Conservation (phyloP, 2,329 filamentous ascomycete species). For the Alternaria conjuncta region DNA sequence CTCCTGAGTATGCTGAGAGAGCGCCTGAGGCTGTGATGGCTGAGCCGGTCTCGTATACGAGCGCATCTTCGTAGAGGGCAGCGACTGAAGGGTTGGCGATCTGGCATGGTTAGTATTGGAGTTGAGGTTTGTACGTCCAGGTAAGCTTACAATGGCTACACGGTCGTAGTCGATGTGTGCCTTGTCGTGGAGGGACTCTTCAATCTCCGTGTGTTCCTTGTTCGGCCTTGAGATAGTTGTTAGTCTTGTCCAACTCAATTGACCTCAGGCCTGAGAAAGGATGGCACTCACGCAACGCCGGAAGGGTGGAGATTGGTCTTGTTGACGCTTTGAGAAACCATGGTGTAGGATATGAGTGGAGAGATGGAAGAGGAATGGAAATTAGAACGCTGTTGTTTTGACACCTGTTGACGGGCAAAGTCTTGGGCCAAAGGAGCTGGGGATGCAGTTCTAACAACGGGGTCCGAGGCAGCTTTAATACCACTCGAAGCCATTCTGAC, state of each 20-base stretch:
- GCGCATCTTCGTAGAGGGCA: slow-evolving; percentile 97
- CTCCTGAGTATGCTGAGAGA: slow-evolving; percentile 94
- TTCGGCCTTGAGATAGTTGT: slow-evolving; percentile 65
- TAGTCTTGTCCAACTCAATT: slow-evolving; percentile 16
- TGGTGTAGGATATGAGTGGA: slow-evolving; percentile 36
- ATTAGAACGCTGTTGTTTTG: slow-evolving; percentile 64
- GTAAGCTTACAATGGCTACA: slow-evolving; percentile 83
- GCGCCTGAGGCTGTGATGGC: slow-evolving; percentile 96
- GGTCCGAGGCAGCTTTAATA: slow-evolving; percentile 48
- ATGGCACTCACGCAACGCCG: slow-evolving; percentile 79
- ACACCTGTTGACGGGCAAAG: slow-evolving; percentile 64
- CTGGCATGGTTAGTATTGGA: slow-evolving; percentile 47
- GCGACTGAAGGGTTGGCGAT: slow-evolving; percentile 93
- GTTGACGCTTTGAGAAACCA: slow-evolving; percentile 71
- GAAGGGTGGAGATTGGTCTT: slow-evolving; percentile 89
- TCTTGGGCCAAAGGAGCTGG: slow-evolving; percentile 59
- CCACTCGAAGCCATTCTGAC: slow-evolving; percentile 39
- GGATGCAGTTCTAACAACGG: slow-evolving; percentile 47
- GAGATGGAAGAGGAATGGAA: slow-evolving; percentile 65
- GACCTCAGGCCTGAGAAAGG: neutral
- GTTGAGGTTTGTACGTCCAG: neutral
- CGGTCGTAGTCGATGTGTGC: slow-evolving; percentile 99
- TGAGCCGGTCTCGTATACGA: slow-evolving; percentile 96
- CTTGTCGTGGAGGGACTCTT: slow-evolving; percentile 96
- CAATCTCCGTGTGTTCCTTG: slow-evolving; percentile 91